A percentile compares a stretch with the other conserved stretches of the same genome.
These are phyloP conservation scores for Vitellaria paradoxa DNA, from an alignment of 179 eudicot species.

Conservation along the genomic window DNA sequence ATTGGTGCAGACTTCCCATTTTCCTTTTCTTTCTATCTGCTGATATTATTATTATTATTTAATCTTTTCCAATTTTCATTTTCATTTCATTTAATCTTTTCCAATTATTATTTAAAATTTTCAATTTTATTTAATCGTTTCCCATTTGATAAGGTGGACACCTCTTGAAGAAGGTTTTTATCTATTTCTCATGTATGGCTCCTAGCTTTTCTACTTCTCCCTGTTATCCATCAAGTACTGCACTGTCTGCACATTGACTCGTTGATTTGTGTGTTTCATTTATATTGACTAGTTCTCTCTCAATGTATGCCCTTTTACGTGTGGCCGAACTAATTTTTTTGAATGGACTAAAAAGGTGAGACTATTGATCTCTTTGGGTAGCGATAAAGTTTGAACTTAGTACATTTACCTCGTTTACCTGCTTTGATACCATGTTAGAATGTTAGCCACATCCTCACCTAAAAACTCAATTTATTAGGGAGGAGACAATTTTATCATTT, in stretches of 20 bases:
- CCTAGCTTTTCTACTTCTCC: slow-evolving; percentile 8
- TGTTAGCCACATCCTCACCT: too few species aligned
- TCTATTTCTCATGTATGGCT: slow-evolving; percentile 69
- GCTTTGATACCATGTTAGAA: too few species aligned
- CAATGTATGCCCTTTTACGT: background rate
- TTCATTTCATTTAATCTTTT: background rate
- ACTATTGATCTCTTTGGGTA: too few species aligned
- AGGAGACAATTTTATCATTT: too few species aligned
- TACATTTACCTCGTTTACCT: too few species aligned
- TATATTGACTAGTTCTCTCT: too few species aligned
- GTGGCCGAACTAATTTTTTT: too few species aligned
- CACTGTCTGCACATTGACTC: background rate
- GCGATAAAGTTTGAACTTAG: too few species aligned
- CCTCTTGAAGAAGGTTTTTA: slow-evolving; percentile 80
- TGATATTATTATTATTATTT: background rate
- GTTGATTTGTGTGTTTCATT: background rate
- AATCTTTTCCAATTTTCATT: background rate
- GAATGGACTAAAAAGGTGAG: too few species aligned
- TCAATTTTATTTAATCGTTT: slow-evolving; percentile 7
- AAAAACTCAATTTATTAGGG: too few species aligned
- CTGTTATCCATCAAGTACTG: background rate
- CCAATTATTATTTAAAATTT: too few species aligned
- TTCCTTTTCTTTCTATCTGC: background rate
- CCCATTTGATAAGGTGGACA: slow-evolving; percentile 65
- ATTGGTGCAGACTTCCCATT: background rate